Evolutionary conservation across 305 asterid species (phyloP), one percentile per base, ranked within the genome.

Genomic region (Solanum hybrid): DNA sequence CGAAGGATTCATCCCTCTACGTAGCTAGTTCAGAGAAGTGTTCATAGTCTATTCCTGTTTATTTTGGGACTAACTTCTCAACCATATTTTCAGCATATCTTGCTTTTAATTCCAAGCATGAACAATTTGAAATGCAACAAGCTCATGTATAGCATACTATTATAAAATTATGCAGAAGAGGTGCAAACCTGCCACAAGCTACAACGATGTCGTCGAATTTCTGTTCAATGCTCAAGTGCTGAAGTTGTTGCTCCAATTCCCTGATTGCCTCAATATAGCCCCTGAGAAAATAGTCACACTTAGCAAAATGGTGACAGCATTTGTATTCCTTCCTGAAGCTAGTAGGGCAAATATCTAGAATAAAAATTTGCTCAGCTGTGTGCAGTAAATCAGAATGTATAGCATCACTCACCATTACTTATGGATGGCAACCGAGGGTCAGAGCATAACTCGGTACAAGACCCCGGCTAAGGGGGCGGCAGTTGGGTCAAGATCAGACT

Each of bases 261-360:
- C 96, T 93, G 89, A 95, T 90, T 90, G 99, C 99, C 93, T 97
- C 99, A 82, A 97, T 90, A 90, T 97, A 97, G 51, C 99, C 99
- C 99, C 99, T 97, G 93, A 89, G 91, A 91, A 90, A n/a, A 24
- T 66, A 72, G 42, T 51, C 87, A 51, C 31, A 17, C 17, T 51
- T 20, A 20, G 72, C 73, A 84, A 29, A 56, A 51, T 2, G 29
- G 75, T 51, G 87, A 84, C 73, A 51, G 75, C n/a, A 3, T 84
- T 51, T 51, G 75, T 51, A 84, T 84, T 29, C 24, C 87, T 84
- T 27, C 75, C 27, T 29, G 10, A 84, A 31, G 42, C 66, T 56
- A 56, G 75, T 46, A 29, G 75, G 29, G 75, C 3, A 84, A 84
- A 46, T 10, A 20, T 84, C 38, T 17, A 5, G 42, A 51, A 35